These are phyloP conservation scores for Neurospora africana DNA, from an alignment of 495 filamentous ascomycete genomes.

Conservation along the genomic window DNA sequence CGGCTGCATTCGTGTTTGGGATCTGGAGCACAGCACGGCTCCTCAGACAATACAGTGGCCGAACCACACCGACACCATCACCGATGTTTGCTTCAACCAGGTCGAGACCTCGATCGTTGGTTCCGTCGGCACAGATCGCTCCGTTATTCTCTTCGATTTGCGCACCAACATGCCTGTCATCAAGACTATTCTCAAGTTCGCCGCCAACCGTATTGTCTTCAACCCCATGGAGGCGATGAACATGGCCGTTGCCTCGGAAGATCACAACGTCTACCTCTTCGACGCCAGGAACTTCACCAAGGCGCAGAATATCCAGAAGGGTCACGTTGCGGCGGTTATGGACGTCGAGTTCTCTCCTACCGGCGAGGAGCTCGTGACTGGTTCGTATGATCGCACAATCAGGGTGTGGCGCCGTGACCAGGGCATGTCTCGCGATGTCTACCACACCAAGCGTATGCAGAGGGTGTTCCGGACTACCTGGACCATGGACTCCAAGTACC, in stretches of 20 bases:
- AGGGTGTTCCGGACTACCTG: slow-evolving; percentile 65
- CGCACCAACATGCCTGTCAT: slow-evolving; percentile 67
- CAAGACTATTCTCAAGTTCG: slow-evolving; percentile 66
- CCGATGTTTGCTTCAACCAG: slow-evolving; percentile 80
- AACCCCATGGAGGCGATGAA: slow-evolving; percentile 65
- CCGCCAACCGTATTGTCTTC: slow-evolving; percentile 80
- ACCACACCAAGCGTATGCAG: slow-evolving; percentile 98
- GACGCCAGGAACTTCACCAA: slow-evolving; percentile 40
- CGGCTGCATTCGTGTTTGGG: slow-evolving; percentile 81
- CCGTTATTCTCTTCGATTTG: slow-evolving; percentile 73
- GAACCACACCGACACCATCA: slow-evolving; percentile 84
- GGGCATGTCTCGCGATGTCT: slow-evolving; percentile 84
- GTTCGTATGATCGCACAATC: slow-evolving; percentile 51
- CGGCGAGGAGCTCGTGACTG: slow-evolving; percentile 85
- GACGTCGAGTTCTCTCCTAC: slow-evolving; percentile 92
- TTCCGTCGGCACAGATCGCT: slow-evolving; percentile 72
- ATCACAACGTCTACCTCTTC: slow-evolving; percentile 40
- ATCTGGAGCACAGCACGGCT: slow-evolving; percentile 55
- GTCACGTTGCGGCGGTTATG: slow-evolving; percentile 95
- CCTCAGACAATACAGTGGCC: slow-evolving; percentile 80
- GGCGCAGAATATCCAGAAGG: slow-evolving; percentile 72
- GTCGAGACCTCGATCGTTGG: slow-evolving; percentile 84
- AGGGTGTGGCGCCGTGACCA: slow-evolving; percentile 69
- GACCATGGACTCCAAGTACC: slow-evolving; percentile 79
- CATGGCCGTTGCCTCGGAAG: slow-evolving; percentile 30